Evolutionary conservation across 345 rosid genomes (phyloP), one percentile per base, ranked within the genome.

Genomic region (Camelina laxa): DNA sequence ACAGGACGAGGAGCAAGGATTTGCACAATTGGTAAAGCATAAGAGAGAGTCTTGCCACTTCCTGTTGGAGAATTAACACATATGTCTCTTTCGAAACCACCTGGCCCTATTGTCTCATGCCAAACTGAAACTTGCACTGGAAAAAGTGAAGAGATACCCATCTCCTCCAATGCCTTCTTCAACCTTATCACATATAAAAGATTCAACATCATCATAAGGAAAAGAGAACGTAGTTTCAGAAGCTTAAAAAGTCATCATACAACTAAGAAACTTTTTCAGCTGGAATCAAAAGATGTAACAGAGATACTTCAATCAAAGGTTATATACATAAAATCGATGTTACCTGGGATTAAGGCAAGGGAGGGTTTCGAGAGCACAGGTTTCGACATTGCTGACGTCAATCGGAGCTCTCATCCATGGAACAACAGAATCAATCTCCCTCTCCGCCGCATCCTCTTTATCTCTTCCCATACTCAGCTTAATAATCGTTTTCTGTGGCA

Each of bases 391-490:
- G 65, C 75, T 80, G 58, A 95, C 84, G 75, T 90, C 94, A 65
- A 95, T 67, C 0, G 98, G 97, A 65, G 80, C 81, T 80, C 96
- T 82, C 98, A 95, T 92, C 99, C 99, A 95, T 82, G 93, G 90
- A 81, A 95, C 85, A 55, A 91, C 80, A 6, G 93, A 85, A 10
- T 75, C 57, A 16, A 66, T 84, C 39, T 51, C 84, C 54, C 17
- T 80, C 83, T 76, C 76, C 60, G 61, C 9, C 54, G 80, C 66
- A 77, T 56, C 87, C 79, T 66, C 75, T 55, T 60, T 73, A 4
- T 62, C 55, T 60, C 51, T 68, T 24, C 0, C 72, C 80, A 77
- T 77, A 35, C 2, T 33, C 31, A 17, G 7, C 13, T 58, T 39
- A 21, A 21, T 39, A 21, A 21, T 15, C 20, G 61, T 39, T 44